Conservation (phyloP, 2,329 filamentous ascomycete genomes). For the Ambrosiella beaveri region DNA sequence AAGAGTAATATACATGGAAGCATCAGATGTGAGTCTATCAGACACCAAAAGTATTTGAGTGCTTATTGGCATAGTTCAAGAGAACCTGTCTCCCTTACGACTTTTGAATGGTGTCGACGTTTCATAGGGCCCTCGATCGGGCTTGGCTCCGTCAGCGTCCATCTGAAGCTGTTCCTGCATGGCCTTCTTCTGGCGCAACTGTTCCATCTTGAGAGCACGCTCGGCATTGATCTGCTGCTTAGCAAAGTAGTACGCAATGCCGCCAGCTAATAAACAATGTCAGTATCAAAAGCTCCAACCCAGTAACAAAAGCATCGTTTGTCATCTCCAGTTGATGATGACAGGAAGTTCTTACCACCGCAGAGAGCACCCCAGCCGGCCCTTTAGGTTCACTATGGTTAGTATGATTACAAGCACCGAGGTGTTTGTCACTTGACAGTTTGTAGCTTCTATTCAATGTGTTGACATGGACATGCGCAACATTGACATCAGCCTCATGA, state of each 20-base stretch:
- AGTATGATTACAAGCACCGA: not conserved
- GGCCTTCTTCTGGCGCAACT: conserved; percentile 46
- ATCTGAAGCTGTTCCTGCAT: conserved; percentile 20
- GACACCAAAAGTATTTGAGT: too few species aligned
- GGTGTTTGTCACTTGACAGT: not conserved
- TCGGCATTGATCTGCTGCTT: conserved; percentile 90
- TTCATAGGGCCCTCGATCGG: conserved; percentile 47
- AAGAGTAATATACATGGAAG: too few species aligned
- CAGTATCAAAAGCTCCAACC: too few species aligned
- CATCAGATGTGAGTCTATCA: too few species aligned
- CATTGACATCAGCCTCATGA: conserved; percentile 1
- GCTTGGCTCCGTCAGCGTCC: conserved; percentile 15
- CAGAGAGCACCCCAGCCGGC: conserved; percentile 84
- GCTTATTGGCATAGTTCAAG: conserved; percentile 22
- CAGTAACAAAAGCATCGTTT: too few species aligned
- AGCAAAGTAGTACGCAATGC: conserved; percentile 85
- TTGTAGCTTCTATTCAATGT: too few species aligned
- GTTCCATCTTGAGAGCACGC: conserved; percentile 53
- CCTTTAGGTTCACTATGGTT: conserved; percentile 30
- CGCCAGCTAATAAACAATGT: conserved; percentile 44
- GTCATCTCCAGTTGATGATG: not conserved
- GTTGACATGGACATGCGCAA: not conserved
- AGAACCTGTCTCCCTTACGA: conserved; percentile 74
- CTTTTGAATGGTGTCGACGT: conserved; percentile 56
- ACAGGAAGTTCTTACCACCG: conserved; percentile 39